Evolutionary conservation across 805 yeast genomes (phyloP).

Genomic region (Kuraishia ogatae): DNA sequence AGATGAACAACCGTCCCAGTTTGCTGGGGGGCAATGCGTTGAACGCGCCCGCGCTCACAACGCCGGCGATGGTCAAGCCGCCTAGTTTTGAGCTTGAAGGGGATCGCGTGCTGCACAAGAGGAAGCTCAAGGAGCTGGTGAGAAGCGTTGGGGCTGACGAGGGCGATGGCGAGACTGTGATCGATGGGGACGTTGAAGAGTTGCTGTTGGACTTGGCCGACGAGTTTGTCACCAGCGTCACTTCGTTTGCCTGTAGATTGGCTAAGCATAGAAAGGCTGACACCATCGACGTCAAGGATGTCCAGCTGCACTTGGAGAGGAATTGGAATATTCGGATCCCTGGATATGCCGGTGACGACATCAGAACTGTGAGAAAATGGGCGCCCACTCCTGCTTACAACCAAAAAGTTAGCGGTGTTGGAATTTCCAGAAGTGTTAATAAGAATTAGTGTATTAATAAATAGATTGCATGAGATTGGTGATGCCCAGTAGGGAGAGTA

Average conservation of each 20-base stretch:
- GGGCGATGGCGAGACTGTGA: constrained; percentile 83
- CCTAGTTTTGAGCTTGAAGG: constrained; percentile 81
- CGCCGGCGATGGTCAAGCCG: constrained; percentile 66
- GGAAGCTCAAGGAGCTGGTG: constrained; percentile 84
- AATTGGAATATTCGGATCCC: constrained; percentile 96
- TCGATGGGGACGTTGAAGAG: constrained; percentile 96
- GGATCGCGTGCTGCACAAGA: constrained; percentile 76
- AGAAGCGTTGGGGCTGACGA: constrained; percentile 75
- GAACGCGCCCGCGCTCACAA: constrained; percentile 57
- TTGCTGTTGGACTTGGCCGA: constrained; percentile 87
- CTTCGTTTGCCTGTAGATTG: constrained; percentile 86
- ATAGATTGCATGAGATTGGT: not conserved
- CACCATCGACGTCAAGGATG: constrained; percentile 76
- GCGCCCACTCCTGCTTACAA: constrained; percentile 53
- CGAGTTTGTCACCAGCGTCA: constrained; percentile 86
- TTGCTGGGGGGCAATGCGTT: constrained; percentile 78
- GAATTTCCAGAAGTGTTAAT: constrained; percentile 52
- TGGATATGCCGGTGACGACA: constrained; percentile 87
- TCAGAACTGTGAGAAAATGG: constrained; percentile 68
- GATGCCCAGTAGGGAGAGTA: too few relatives aligned
- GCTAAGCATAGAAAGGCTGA: constrained; percentile 94
- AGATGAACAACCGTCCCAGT: constrained; percentile 66
- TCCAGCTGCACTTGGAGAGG: constrained; percentile 84
- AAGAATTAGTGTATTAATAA: constrained; percentile 21
- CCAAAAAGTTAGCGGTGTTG: constrained; percentile 63